These are phyloP conservation scores for Penicillium salamii DNA, from an alignment of 495 filamentous ascomycete genomes.

Conservation along the genomic window DNA sequence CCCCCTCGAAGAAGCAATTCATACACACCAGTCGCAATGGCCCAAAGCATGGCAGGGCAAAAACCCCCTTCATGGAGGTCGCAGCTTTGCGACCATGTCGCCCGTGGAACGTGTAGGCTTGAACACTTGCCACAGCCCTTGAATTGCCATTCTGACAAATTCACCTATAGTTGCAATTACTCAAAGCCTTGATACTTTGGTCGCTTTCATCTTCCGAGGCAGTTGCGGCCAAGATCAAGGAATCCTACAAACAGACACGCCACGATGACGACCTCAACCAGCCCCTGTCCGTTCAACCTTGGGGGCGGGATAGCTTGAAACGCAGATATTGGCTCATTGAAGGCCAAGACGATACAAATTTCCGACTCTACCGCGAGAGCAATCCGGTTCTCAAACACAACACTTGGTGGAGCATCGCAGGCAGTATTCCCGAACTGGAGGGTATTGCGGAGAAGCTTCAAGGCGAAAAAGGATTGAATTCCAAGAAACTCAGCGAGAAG, in stretches of 20 bases:
- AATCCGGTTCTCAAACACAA: constrained; percentile 73
- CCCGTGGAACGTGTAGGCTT: constrained; percentile 73
- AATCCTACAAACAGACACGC: constrained; percentile 84
- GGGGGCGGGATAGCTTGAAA: constrained; percentile 89
- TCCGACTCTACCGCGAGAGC: constrained; percentile 92
- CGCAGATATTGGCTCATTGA: constrained; percentile 92
- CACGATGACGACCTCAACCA: constrained; percentile 93
- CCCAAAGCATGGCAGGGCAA: constrained; percentile 79
- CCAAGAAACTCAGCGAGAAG: constrained; percentile 69
- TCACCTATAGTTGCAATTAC: constrained; percentile 62
- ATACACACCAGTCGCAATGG: constrained; percentile 85
- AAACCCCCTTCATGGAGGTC: constrained; percentile 77
- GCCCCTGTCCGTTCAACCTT: constrained; percentile 87
- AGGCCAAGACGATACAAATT: constrained; percentile 89
- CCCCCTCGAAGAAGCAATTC: constrained; percentile 89
- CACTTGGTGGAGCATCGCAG: constrained; percentile 91
- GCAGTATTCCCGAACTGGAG: constrained; percentile 82
- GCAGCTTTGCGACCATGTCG: constrained; percentile 74
- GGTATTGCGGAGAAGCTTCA: constrained; percentile 69
- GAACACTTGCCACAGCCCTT: not conserved
- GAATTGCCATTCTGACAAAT: constrained; percentile 19
- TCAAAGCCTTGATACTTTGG: constrained; percentile 85
- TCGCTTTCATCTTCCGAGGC: constrained; percentile 85
- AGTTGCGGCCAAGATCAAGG: constrained; percentile 73
- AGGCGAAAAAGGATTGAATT: constrained; percentile 74